Evolutionary conservation across 345 rosid species (phyloP).

Genomic region (Camelina neglecta): DNA sequence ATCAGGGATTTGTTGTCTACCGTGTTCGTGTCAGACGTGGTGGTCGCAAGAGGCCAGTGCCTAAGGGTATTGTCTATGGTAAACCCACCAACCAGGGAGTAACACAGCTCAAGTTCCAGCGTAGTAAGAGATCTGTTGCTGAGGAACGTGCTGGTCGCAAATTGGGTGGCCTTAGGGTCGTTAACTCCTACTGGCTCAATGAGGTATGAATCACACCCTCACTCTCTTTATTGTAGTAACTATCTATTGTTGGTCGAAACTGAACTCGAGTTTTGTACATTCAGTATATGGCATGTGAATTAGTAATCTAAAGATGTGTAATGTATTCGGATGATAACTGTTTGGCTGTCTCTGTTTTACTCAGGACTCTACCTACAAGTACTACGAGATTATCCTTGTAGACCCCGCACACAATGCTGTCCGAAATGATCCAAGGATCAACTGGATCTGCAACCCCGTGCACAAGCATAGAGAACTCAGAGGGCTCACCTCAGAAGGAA

Average conservation of each 20-base stretch:
- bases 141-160: constrained; percentile 88
- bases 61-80: constrained; percentile 92
- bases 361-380: constrained; percentile 86
- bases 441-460: constrained; percentile 85
- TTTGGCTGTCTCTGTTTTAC: neutral
- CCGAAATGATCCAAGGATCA: constrained; percentile 81
- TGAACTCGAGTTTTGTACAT: neutral
- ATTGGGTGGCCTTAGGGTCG: constrained; percentile 75
- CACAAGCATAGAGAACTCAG: constrained; percentile 88
- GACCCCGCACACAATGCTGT: constrained; percentile 75
- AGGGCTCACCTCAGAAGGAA: constrained; percentile 86
- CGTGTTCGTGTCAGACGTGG: constrained; percentile 92
- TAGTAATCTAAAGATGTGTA: neutral
- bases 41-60: constrained; percentile 86
- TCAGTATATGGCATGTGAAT: neutral
- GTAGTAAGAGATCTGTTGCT: constrained; percentile 84
- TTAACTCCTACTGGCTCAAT: constrained; percentile 86
- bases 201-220: constrained; percentile 50
- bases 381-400: constrained; percentile 73
- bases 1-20: constrained; percentile 72
- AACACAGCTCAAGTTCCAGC: constrained; percentile 81
- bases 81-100: constrained; percentile 92
- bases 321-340: neutral
- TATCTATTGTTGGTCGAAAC: neutral
- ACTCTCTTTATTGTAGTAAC: neutral